phyloP scores from a whole-genome alignment of 495 filamentous ascomycete species.

The Jackrogersella multiformis region DNA sequence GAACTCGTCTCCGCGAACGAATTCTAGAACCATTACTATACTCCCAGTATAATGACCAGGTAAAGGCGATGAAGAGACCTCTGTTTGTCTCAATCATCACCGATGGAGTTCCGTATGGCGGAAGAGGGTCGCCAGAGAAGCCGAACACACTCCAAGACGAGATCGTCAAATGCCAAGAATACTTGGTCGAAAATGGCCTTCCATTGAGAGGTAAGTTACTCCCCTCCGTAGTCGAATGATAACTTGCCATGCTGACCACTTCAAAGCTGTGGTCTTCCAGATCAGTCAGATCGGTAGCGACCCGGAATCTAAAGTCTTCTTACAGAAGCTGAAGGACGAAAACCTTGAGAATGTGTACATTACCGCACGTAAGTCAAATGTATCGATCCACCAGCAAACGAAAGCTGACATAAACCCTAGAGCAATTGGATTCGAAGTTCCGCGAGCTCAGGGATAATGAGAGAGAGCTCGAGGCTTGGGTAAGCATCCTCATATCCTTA shows the following conservation, averaged over 20 bases:
- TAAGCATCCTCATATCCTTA: not conserved
- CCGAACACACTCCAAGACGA: slow-evolving; percentile 24
- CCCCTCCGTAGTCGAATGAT: not conserved
- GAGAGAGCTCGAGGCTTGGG: slow-evolving; percentile 35
- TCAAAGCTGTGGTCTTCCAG: slow-evolving; percentile 35
- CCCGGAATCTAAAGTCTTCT: slow-evolving; percentile 20
- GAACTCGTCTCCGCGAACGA: slow-evolving; percentile 20
- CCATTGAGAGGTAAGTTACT: slow-evolving; percentile 18
- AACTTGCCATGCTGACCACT: not conserved
- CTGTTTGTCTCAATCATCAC: slow-evolving; percentile 35
- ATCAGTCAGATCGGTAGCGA: slow-evolving; percentile 38
- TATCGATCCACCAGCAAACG: not conserved
- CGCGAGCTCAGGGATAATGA: slow-evolving; percentile 31
- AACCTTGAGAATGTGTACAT: slow-evolving; percentile 38
- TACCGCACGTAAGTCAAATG: slow-evolving; percentile 20
- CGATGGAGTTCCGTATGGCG: slow-evolving; percentile 26
- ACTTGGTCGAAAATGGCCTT: slow-evolving; percentile 26
- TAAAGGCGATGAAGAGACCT: slow-evolving; percentile 20
- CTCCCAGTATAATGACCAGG: slow-evolving; percentile 18
- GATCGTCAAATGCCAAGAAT: slow-evolving; percentile 27
- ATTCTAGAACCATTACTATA: slow-evolving; percentile 31
- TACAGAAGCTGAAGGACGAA: slow-evolving; percentile 28
- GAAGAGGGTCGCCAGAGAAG: slow-evolving; percentile 12
- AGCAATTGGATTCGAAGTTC: slow-evolving; percentile 31
- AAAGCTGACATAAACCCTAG: slow-evolving; percentile 1